Conservation (phyloP, 805 yeast genomes). For the Candida koratica region DNA sequence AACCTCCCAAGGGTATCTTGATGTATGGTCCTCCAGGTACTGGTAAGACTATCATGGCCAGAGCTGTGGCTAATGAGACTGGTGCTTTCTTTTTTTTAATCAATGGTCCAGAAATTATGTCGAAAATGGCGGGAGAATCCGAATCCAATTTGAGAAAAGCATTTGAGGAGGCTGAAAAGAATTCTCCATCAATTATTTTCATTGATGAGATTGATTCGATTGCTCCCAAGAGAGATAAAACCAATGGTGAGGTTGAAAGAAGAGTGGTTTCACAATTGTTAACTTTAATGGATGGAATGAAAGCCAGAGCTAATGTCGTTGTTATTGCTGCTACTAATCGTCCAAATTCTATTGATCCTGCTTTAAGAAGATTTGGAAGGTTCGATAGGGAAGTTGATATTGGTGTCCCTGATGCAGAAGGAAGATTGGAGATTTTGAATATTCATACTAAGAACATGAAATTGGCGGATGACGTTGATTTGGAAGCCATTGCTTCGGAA, state of each 20-base stretch:
- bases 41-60: slow-evolving; percentile 98
- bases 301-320: slow-evolving; percentile 96
- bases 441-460: slow-evolving; percentile 99
- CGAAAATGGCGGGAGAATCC: slow-evolving; percentile 99
- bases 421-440: slow-evolving; percentile 93
- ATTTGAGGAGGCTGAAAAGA: slow-evolving; percentile 98
- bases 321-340: slow-evolving; percentile 97
- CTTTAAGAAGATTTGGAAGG: slow-evolving; percentile 80
- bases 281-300: slow-evolving; percentile 99
- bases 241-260: slow-evolving; percentile 99
- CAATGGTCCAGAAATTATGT: slow-evolving; percentile 99
- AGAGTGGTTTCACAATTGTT: slow-evolving; percentile 97
- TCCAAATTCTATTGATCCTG: slow-evolving; percentile 84
- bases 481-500: slow-evolving; percentile 93
- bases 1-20: slow-evolving; percentile 96
- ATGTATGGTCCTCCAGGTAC: slow-evolving; percentile 99
- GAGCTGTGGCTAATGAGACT: slow-evolving; percentile 99
- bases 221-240: slow-evolving; percentile 99
- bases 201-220: slow-evolving; percentile 98
- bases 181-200: slow-evolving; percentile 95
- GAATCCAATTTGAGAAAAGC: slow-evolving; percentile 97
- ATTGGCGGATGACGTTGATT: slow-evolving; percentile 88
- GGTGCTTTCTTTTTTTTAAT: slow-evolving; percentile 98
- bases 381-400: slow-evolving; percentile 84
- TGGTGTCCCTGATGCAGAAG: slow-evolving; percentile 96